Evolutionary conservation across 306 rosid species (phyloP).

Genomic region (Malus asiatica): DNA sequence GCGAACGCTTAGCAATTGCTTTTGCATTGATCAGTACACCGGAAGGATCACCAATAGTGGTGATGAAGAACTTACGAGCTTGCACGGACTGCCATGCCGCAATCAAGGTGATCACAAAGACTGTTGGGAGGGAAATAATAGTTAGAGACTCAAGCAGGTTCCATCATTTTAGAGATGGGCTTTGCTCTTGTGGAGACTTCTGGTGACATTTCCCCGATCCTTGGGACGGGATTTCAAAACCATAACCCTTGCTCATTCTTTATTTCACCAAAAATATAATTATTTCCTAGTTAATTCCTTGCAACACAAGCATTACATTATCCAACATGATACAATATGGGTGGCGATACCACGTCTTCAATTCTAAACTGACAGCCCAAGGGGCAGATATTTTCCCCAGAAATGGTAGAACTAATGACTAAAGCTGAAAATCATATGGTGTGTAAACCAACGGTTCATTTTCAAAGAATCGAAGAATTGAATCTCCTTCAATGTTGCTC

Average conservation of each 20-base stretch:
- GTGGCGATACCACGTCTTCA: conserved; percentile 2
- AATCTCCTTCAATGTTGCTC: conserved; percentile 4
- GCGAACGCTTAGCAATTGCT: conserved; percentile 88
- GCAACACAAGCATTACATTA: background rate
- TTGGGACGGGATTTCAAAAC: background rate
- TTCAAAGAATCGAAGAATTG: background rate
- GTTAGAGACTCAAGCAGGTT: conserved; percentile 79
- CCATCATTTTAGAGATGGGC: conserved; percentile 65
- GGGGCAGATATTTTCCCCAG: background rate
- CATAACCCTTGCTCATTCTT: background rate
- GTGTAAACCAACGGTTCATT: background rate
- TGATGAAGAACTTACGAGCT: conserved; percentile 85
- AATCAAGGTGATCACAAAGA: conserved; percentile 57
- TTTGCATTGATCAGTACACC: conserved; percentile 69
- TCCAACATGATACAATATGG: background rate
- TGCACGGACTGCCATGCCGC: conserved; percentile 71
- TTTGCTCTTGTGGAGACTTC: conserved; percentile 73
- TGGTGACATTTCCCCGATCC: conserved; percentile 30
- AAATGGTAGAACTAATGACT: background rate
- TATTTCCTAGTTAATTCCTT: background rate
- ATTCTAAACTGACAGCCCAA: conserved; percentile 4
- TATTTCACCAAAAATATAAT: background rate
- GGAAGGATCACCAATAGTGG: conserved; percentile 61
- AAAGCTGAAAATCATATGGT: background rate
- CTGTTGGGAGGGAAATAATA: conserved; percentile 48